Evolutionary conservation across 257 asterid species (phyloP), one percentile per base, ranked within the genome.

Genomic region (Nicotiana knightiana): DNA sequence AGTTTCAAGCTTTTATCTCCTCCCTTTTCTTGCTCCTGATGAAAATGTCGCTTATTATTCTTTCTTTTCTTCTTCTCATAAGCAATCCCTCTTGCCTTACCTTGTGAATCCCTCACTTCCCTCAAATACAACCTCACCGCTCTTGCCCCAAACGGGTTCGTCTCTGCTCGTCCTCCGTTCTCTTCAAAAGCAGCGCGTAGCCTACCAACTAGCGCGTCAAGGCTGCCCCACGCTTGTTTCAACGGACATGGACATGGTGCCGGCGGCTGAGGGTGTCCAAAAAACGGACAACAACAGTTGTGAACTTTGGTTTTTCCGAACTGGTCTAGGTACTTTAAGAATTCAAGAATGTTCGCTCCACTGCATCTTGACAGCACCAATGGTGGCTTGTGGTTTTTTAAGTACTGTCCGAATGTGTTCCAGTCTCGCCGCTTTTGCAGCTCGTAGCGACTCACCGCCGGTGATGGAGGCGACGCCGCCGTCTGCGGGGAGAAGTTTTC

Each of bases 101-200:
- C 90, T 85, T 90, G 93, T 9, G 89, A 67, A 66, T 90, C 93
- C 86, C 93, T 86, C 79, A 90, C 92, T 84, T 90, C 93, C 82
- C 89, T 82, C 51, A 90, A 85, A 48, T 90, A 90, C 81, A 90
- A 66, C 76, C 93, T 77, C 48, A 90, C 91, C 16, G 93, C 93
- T 80, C 93, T 88, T 8, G 88, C 91, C 33, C 93, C 93, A 57
- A 90, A 90, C 3, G 93, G 93, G 79, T 90, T 90, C 1, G 86
- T 77, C 85, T 90, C 93, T 10, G 91, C 88, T 6, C 76, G 43
- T 12, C 93, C 93, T 0, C 93, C 93, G 75, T 89, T 90, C 89
- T 90, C 93, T 75, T 90, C 93, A 58, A 85, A 90, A 54, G 93
- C 92, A 46, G 93, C 93, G 82, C 93, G 91, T 73, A 89, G 87